A percentile compares a stretch with the other conserved stretches of the same genome.
phyloP scores from a whole-genome alignment of 2,329 filamentous ascomycete species.

The Aspergillus jensenii region DNA sequence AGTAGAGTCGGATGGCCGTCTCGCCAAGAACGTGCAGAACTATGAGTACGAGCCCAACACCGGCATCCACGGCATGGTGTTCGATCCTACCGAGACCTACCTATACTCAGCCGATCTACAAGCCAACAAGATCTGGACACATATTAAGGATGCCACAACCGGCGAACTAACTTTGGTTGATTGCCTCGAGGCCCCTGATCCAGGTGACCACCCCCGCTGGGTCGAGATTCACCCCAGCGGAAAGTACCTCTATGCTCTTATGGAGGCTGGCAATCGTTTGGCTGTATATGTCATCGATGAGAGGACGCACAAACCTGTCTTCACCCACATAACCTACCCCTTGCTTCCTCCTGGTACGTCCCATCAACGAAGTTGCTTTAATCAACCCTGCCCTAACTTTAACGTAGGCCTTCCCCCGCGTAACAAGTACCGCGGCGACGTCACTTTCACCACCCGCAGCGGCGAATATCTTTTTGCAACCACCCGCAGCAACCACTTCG shows the following conservation, averaged over 20 bases:
- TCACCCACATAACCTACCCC: constrained; percentile 73
- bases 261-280: constrained; percentile 84
- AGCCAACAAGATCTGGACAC: constrained; percentile 69
- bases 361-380: neutral
- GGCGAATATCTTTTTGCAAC: constrained; percentile 80
- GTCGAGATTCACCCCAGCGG: constrained; percentile 79
- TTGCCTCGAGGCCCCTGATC: constrained; percentile 67
- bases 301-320: constrained; percentile 70
- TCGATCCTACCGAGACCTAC: constrained; percentile 45
- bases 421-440: constrained; percentile 76
- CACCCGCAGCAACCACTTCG: constrained; percentile 72
- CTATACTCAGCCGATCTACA: constrained; percentile 51
- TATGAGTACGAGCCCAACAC: constrained; percentile 47
- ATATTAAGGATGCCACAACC: constrained; percentile 64
- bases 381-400: neutral
- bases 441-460: constrained; percentile 70
- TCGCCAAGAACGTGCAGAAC: constrained; percentile 45
- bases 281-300: constrained; percentile 80
- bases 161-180: constrained; percentile 69
- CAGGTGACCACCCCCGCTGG: constrained; percentile 81
- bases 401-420: constrained; percentile 38
- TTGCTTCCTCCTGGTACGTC: constrained; percentile 72
- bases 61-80: constrained; percentile 51
- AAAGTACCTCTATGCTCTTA: constrained; percentile 78
- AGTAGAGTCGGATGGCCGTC: constrained; percentile 42